Evolutionary conservation across 2,329 filamentous ascomycete genomes (phyloP).

Genomic region (Westerdykella sp.): DNA sequence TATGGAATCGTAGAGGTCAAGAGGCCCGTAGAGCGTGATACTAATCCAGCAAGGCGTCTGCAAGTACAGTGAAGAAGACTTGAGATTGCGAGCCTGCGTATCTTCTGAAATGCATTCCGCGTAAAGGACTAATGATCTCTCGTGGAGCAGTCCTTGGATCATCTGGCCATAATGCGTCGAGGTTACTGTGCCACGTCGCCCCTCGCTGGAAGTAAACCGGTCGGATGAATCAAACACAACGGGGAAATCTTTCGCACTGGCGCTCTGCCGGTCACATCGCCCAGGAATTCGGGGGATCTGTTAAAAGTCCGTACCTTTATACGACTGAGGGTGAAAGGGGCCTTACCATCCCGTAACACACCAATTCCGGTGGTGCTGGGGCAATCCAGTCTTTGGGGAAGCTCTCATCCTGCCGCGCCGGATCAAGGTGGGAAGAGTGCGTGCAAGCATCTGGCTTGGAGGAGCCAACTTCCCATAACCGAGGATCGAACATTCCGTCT

Average conservation of each 20-base stretch:
- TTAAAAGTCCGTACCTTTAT: not conserved
- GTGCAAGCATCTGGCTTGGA: no score
- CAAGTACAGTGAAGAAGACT: not conserved
- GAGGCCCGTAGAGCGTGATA: conserved; percentile 13
- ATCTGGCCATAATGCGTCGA: conserved; percentile 8
- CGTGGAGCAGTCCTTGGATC: conserved; percentile 9
- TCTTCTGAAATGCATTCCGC: not conserved
- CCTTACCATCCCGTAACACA: conserved; percentile 17
- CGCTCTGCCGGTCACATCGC: conserved; percentile 1
- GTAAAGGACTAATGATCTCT: conserved; percentile 1
- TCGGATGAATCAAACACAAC: conserved; percentile 3
- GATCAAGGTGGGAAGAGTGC: no score
- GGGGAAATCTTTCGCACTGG: not conserved
- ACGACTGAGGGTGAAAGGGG: not conserved
- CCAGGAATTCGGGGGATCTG: conserved; percentile 2
- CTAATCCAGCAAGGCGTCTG: conserved; percentile 4
- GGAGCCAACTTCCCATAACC: no score
- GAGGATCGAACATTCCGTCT: no score
- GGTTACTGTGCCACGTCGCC: not conserved
- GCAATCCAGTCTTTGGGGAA: no score
- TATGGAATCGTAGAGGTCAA: conserved; percentile 15
- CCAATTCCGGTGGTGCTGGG: conserved; percentile 1
- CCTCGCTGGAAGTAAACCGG: conserved; percentile 2
- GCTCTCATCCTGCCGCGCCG: no score
- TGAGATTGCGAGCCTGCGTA: not conserved